These are phyloP conservation scores for Pseudopithomyces maydicus DNA, from an alignment of 2,329 filamentous ascomycete species.

Conservation along the genomic window DNA sequence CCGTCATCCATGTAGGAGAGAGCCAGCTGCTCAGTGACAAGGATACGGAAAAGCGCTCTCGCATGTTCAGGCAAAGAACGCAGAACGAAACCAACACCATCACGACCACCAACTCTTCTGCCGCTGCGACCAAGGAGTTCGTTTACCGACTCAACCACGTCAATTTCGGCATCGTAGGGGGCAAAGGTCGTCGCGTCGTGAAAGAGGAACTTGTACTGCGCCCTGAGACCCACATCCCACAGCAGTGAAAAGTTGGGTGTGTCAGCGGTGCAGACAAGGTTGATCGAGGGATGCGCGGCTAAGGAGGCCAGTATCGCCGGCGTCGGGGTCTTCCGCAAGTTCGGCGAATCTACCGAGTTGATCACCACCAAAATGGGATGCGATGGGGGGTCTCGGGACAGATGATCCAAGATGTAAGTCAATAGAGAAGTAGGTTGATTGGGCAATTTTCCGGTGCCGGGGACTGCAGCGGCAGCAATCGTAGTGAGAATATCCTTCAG, in stretches of 20 bases:
- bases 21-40: slow-evolving; percentile 83
- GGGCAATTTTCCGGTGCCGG: slow-evolving; percentile 58
- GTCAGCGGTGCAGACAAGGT: slow-evolving; percentile 80
- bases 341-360: slow-evolving; percentile 82
- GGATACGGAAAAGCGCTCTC: slow-evolving; percentile 79
- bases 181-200: slow-evolving; percentile 94
- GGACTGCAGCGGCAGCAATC: slow-evolving; percentile 66
- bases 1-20: slow-evolving; percentile 59
- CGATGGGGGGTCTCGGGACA: slow-evolving; percentile 53
- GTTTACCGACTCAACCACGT: slow-evolving; percentile 89
- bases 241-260: slow-evolving; percentile 85
- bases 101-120: slow-evolving; percentile 80
- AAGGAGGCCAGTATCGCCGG: slow-evolving; percentile 79
- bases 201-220: slow-evolving; percentile 83
- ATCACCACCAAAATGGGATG: slow-evolving; percentile 69
- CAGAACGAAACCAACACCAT: slow-evolving; percentile 89
- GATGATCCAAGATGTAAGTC: slow-evolving; percentile 65
- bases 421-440: slow-evolving; percentile 72
- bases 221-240: slow-evolving; percentile 86
- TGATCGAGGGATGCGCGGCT: slow-evolving; percentile 73
- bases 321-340: slow-evolving; percentile 71
- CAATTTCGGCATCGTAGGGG: slow-evolving; percentile 73
- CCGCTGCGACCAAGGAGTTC: slow-evolving; percentile 82
- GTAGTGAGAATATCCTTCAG: slow-evolving; percentile 73
- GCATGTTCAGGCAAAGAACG: slow-evolving; percentile 92